Conservation (phyloP, 2,329 filamentous ascomycete genomes). For the Plenodomus biglobosus region DNA sequence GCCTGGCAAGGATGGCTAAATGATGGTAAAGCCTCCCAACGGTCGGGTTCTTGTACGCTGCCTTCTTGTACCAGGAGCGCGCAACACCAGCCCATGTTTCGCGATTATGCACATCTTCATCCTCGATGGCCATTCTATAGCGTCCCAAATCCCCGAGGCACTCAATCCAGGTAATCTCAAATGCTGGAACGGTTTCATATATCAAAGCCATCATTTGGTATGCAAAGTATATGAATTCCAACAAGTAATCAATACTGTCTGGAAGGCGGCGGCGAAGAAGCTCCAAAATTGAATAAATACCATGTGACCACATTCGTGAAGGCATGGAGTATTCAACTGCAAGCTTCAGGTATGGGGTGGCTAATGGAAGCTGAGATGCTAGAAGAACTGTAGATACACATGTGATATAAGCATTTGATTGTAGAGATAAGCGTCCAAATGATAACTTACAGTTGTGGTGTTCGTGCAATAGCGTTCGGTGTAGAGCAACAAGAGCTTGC, state of each 20-base stretch:
- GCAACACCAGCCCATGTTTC: conserved; percentile 82
- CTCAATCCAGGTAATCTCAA: conserved; percentile 90
- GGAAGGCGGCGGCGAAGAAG: conserved; percentile 68
- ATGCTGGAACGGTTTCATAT: conserved; percentile 80
- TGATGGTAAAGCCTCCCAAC: conserved; percentile 86
- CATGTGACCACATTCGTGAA: conserved; percentile 89
- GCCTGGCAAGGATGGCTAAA: conserved; percentile 74
- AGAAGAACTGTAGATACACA: conserved; percentile 51
- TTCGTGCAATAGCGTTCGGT: conserved; percentile 78
- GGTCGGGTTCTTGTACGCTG: conserved; percentile 72
- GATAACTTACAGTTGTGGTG: conserved; percentile 48
- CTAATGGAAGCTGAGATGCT: conserved; percentile 67
- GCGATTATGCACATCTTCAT: conserved; percentile 71
- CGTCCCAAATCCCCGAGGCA: conserved; percentile 83
- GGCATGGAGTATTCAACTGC: conserved; percentile 88
- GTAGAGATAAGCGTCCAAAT: not conserved
- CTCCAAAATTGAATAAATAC: conserved; percentile 83
- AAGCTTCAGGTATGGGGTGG: too few relatives aligned
- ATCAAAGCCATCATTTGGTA: conserved; percentile 89
- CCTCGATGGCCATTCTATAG: conserved; percentile 90
- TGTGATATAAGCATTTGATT: not conserved
- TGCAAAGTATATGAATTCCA: conserved; percentile 83
- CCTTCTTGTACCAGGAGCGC: conserved; percentile 76
- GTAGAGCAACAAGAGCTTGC: conserved; percentile 79
- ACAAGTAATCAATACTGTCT: conserved; percentile 80